phyloP scores from a whole-genome alignment of 1,284 basidiomycete species.

The Malassezia restricta region DNA sequence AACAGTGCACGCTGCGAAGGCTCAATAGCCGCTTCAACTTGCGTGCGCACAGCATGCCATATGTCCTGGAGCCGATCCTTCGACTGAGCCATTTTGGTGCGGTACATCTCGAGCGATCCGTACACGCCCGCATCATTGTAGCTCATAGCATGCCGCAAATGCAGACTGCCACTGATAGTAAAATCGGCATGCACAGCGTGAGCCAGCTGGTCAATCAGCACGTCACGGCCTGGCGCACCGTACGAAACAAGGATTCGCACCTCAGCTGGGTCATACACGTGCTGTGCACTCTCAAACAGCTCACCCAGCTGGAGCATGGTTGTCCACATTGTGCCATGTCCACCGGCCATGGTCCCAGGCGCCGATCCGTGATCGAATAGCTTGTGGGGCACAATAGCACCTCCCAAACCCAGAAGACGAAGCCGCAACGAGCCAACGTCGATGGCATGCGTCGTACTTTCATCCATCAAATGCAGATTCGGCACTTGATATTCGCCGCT shows the following conservation, averaged over 20 bases:
- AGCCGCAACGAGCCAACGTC: constrained; percentile 88
- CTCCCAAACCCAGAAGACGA: constrained; percentile 82
- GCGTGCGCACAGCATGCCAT: constrained; percentile 82
- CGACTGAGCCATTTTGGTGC: constrained; percentile 64
- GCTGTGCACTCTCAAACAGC: constrained; percentile 88
- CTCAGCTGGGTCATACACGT: constrained; percentile 74
- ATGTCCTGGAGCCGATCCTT: constrained; percentile 77
- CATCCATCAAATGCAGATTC: constrained; percentile 70
- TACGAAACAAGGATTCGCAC: constrained; percentile 87
- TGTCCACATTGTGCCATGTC: constrained; percentile 97
- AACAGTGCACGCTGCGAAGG: constrained; percentile 77
- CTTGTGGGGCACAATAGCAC: constrained; percentile 89
- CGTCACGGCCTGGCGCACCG: constrained; percentile 81
- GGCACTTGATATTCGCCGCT: constrained; percentile 67
- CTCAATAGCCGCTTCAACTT: constrained; percentile 83
- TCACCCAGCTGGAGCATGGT: constrained; percentile 95
- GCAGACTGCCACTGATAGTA: constrained; percentile 83
- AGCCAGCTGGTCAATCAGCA: constrained; percentile 77
- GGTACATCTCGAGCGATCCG: constrained; percentile 75
- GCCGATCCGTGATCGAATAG: constrained; percentile 95
- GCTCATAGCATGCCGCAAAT: constrained; percentile 88
- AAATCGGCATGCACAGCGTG: constrained; percentile 85
- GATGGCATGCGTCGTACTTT: constrained; percentile 77
- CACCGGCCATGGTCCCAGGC: constrained; percentile 86
- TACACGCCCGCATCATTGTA: constrained; percentile 97